Percentiles rank a stretch among this genome's conserved stretches.
Conservation (phyloP, 768 basidiomycete genomes). For the Pleurotus tuoliensis region DNA sequence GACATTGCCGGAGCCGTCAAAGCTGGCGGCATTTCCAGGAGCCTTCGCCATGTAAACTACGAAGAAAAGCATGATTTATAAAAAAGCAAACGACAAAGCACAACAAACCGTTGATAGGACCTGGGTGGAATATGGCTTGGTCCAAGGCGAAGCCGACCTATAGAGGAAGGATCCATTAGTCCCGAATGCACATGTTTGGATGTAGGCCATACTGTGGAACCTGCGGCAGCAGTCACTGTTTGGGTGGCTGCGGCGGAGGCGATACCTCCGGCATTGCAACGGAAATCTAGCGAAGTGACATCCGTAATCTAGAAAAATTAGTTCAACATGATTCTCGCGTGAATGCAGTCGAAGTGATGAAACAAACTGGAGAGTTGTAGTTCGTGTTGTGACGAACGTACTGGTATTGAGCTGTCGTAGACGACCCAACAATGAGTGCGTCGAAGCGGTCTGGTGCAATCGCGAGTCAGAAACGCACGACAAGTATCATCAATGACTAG, state of each 20-base stretch:
- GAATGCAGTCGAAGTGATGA: constrained; percentile 24
- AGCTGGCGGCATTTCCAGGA: constrained; percentile 33
- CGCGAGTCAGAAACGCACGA: not conserved
- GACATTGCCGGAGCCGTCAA: constrained; percentile 39
- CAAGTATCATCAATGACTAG: not conserved
- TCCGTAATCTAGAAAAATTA: constrained; percentile 32
- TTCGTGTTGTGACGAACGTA: constrained; percentile 45
- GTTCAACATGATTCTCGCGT: not conserved
- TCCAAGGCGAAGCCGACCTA: constrained; percentile 38
- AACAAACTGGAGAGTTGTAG: constrained; percentile 35
- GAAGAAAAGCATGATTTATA: constrained; percentile 13
- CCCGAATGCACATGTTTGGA: too few species aligned
- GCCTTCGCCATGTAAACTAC: constrained; percentile 37
- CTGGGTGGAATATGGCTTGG: constrained; percentile 44
- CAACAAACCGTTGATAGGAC: constrained; percentile 23
- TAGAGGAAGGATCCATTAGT: constrained; percentile 9
- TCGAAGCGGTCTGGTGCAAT: constrained; percentile 37
- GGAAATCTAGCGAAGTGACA: constrained; percentile 42
- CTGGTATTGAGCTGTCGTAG: constrained; percentile 33
- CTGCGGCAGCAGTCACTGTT: constrained; percentile 42
- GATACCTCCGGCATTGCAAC: constrained; percentile 39
- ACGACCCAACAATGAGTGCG: constrained; percentile 35
- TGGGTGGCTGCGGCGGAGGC: constrained; percentile 32
- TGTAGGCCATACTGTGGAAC: constrained; percentile 12
- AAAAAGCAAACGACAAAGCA: not conserved